phyloP scores from a whole-genome alignment of 371 early-diverging fungal species.

The Mortierella sp. region DNA sequence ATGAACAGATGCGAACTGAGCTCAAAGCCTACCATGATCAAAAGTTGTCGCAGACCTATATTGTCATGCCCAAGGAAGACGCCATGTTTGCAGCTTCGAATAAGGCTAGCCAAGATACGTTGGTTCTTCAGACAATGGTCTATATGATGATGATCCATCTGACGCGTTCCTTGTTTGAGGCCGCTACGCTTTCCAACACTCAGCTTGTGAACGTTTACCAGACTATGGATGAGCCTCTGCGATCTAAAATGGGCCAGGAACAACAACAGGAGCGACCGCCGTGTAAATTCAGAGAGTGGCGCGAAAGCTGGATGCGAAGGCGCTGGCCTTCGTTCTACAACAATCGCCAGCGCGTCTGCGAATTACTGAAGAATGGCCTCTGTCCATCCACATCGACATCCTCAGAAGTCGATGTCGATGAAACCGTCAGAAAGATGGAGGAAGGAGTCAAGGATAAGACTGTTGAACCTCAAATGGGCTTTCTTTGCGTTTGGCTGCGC shows the following conservation, averaged over 20 bases:
- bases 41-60: constrained; percentile 31
- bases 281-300: constrained; percentile 43
- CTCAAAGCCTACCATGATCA: constrained; percentile 41
- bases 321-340: constrained; percentile 52
- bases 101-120: constrained; percentile 19
- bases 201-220: constrained; percentile 39
- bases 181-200: constrained; percentile 41
- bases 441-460: constrained; percentile 45
- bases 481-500: constrained; percentile 28
- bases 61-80: constrained; percentile 39
- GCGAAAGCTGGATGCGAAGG: constrained; percentile 44
- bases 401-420: constrained; percentile 20
- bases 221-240: constrained; percentile 38
- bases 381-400: constrained; percentile 10
- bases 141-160: constrained; percentile 56
- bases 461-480: constrained; percentile 10
- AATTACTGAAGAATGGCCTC: constrained; percentile 30
- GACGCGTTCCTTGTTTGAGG: constrained; percentile 39
- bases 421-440: constrained; percentile 44
- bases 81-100: constrained; percentile 5
- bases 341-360: constrained; percentile 47
- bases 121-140: constrained; percentile 44
- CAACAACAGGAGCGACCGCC: constrained; percentile 17
- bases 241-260: constrained; percentile 38
- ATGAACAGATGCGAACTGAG: constrained; percentile 46